These are phyloP conservation scores for Botrytis byssoidea DNA, from an alignment of 2,329 filamentous ascomycete species.

Conservation along the genomic window DNA sequence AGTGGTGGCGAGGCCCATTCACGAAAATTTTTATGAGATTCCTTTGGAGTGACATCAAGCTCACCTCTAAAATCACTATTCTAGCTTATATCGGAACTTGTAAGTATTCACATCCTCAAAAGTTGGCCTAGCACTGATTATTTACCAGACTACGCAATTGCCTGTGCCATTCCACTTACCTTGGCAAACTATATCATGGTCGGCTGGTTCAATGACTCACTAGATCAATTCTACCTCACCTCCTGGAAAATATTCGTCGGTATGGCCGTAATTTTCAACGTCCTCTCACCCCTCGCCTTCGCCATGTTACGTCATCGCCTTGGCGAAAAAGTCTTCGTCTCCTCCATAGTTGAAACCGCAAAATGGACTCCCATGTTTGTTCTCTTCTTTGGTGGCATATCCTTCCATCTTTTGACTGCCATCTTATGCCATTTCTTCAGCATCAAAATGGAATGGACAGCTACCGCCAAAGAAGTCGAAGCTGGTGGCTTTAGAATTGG, in stretches of 20 bases:
- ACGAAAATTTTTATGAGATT: constrained; percentile 63
- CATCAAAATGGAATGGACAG: constrained; percentile 50
- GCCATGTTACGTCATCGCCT: constrained; percentile 32
- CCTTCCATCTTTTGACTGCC: constrained; percentile 44
- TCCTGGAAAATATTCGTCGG: constrained; percentile 63
- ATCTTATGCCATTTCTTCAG: constrained; percentile 45
- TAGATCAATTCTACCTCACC: constrained; percentile 67
- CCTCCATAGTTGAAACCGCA: constrained; percentile 53
- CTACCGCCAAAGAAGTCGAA: constrained; percentile 59
- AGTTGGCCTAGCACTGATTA: background rate
- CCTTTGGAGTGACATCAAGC: constrained; percentile 58
- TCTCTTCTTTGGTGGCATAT: constrained; percentile 47
- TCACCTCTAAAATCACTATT: constrained; percentile 69
- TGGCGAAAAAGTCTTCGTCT: constrained; percentile 29
- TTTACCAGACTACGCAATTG: constrained; percentile 56
- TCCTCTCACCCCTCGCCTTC: constrained; percentile 40
- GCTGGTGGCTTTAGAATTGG: constrained; percentile 57
- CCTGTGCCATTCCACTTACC: constrained; percentile 64
- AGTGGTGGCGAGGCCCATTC: constrained; percentile 64
- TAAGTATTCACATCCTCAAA: background rate
- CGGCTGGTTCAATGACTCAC: constrained; percentile 66
- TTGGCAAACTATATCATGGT: constrained; percentile 69
- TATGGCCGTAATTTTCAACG: constrained; percentile 64
- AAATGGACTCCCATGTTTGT: constrained; percentile 48
- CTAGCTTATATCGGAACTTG: constrained; percentile 62